Evolutionary conservation across 805 yeast genomes (phyloP).

Genomic region (Kluyveromyces lactis): DNA sequence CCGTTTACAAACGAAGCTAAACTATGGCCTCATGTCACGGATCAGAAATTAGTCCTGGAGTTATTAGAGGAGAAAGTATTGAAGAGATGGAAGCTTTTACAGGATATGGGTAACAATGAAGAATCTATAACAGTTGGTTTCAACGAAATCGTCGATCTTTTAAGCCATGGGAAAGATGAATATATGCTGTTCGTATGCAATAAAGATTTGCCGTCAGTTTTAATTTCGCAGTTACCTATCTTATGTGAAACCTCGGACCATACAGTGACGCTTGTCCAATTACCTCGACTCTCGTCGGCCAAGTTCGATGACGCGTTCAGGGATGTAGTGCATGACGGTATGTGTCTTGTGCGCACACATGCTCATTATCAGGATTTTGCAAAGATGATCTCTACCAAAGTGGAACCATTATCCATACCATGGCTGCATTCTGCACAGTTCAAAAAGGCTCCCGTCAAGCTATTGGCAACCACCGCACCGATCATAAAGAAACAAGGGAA

Average conservation of each 20-base stretch:
- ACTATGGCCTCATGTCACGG: conserved; percentile 34
- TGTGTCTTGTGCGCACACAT: conserved; percentile 18
- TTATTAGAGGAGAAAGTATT: conserved; percentile 33
- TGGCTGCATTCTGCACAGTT: conserved; percentile 16
- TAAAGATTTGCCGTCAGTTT: conserved; percentile 42
- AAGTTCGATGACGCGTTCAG: conserved; percentile 9
- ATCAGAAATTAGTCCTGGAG: conserved; percentile 31
- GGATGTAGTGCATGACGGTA: conserved; percentile 12
- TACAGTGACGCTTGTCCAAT: conserved; percentile 46
- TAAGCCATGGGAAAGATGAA: conserved; percentile 28
- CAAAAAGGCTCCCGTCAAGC: conserved; percentile 2
- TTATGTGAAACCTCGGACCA: conserved; percentile 34
- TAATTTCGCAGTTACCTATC: conserved; percentile 52
- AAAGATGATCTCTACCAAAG: conserved; percentile 13
- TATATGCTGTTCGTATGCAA: conserved; percentile 47
- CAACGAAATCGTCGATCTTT: conserved; percentile 42
- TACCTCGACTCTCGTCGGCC: conserved; percentile 41
- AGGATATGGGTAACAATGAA: conserved; percentile 8
- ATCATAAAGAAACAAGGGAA: background rate
- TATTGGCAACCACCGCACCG: conserved; percentile 6
- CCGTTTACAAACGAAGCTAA: conserved; percentile 47
- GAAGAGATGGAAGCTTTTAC: conserved; percentile 27
- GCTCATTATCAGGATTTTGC: conserved; percentile 16
- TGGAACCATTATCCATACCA: conserved; percentile 13
- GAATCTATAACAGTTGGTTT: conserved; percentile 38